A percentile compares a stretch with the other conserved stretches of the same genome.
Conservation (phyloP, 495 filamentous ascomycete genomes). For the Viridothelium virens region DNA sequence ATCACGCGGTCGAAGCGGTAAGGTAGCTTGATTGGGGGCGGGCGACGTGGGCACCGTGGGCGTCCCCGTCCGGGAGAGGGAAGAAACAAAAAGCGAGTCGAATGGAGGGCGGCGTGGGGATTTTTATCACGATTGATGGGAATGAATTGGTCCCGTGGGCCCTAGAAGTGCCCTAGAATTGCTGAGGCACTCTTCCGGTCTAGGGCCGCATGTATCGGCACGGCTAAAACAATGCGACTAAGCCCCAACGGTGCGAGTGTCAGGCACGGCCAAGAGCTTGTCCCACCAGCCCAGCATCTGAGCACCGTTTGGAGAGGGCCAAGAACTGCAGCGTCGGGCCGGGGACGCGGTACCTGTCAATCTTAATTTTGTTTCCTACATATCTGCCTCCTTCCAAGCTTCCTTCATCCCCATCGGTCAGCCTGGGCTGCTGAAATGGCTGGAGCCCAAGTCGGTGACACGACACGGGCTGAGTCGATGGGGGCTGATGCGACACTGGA, state of each 20-base stretch:
- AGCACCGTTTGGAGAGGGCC: no score
- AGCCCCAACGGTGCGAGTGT: background rate
- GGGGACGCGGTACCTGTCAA: no score
- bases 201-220: background rate
- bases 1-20: background rate
- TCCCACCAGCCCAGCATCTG: background rate
- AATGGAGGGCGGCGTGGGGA: no score
- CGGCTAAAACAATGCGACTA: background rate
- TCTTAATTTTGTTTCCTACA: background rate
- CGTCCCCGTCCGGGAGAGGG: no score
- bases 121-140: background rate
- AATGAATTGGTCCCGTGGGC: constrained; percentile 1
- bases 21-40: no score
- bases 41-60: no score
- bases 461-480: background rate
- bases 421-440: background rate
- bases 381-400: background rate
- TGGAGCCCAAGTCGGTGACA: background rate
- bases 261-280: background rate
- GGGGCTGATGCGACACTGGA: background rate
- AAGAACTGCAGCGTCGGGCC: background rate
- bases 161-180: background rate
- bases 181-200: background rate
- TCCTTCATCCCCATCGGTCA: background rate
- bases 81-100: no score